Evolutionary conservation across 495 filamentous ascomycete species (phyloP).

Genomic region (Penicillium lagena): DNA sequence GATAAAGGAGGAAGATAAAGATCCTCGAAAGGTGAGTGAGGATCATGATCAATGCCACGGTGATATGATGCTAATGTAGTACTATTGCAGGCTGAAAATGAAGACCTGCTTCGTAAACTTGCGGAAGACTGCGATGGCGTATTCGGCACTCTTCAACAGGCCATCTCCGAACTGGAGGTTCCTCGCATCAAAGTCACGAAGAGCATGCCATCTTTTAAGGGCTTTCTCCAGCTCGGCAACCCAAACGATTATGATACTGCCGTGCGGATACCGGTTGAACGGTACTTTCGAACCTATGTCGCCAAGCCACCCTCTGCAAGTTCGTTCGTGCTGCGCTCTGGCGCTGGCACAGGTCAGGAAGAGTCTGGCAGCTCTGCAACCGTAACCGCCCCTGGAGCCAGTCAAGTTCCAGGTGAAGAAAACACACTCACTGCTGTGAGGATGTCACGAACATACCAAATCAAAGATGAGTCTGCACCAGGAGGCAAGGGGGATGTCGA

Average conservation of each 20-base stretch:
- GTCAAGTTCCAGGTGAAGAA: constrained; percentile 15
- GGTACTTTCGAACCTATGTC: constrained; percentile 77
- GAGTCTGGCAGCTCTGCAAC: constrained; percentile 45
- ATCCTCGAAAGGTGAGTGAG: constrained; percentile 49
- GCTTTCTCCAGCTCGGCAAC: constrained; percentile 75
- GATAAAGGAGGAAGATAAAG: constrained; percentile 89
- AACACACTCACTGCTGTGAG: constrained; percentile 57
- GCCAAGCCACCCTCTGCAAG: constrained; percentile 70
- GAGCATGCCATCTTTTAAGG: constrained; percentile 72
- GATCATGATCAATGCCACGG: neutral
- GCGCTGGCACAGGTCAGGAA: constrained; percentile 35
- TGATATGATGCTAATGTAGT: neutral
- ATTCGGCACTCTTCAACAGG: constrained; percentile 80
- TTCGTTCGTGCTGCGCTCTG: constrained; percentile 55
- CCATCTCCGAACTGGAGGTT: constrained; percentile 65
- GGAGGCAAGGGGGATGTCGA: constrained; percentile 83
- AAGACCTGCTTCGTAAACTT: constrained; percentile 56
- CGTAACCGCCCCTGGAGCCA: constrained; percentile 30
- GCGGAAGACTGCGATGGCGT: constrained; percentile 58
- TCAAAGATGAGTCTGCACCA: constrained; percentile 63
- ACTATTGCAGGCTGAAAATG: constrained; percentile 51
- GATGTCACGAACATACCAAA: constrained; percentile 68
- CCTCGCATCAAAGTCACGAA: constrained; percentile 69
- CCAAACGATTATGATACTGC: constrained; percentile 66
- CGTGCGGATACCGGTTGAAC: constrained; percentile 77